Evolutionary conservation across 1,139 yeast species (phyloP), one percentile per base, ranked within the genome.

Genomic region (Taphrina flavorubra): DNA sequence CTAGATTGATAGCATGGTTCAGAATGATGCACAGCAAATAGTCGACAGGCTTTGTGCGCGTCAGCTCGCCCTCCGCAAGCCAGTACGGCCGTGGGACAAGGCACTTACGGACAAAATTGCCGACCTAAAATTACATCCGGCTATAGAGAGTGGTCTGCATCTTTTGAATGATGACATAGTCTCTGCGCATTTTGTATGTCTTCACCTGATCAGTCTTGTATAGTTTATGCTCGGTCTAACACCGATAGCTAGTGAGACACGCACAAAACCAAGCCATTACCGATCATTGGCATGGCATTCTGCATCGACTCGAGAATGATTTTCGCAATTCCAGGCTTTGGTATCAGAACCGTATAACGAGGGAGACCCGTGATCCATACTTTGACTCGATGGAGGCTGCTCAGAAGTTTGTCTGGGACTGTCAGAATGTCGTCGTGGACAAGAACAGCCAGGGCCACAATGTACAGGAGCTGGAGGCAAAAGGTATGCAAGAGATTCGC

Each of bases 241-340:
- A 6, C 5, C n/a, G 3, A 8, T 25, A 58, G 62, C 40, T 58
- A 6, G 62, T 58, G 42, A 42, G 62, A 14, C 62, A 58, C n/a
- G 42, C 49, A 16, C 65, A 60, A 37, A 51, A 51, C 11, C 57
- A 49, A 49, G 57, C 20, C 57, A 49, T 51, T 8, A 40, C 57
- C 37, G 65, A 60, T 40, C 47, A 51, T 37, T 60, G 65, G 65
- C 65, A 60, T 16, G 65, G 65, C 18, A 60, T 60, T 20, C 57
- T 60, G 49, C 65, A 60, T 18, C 44, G 65, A 13, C 51, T 60
- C 37, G 65, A 60, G 39, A 51, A 51, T 25, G 65, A 60, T 37
- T 60, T 49, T 37, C 57, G 57, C 13, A 60, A 60, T 49, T 49
- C 65, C 14, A 39, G 65, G 14, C 49, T 49, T 6, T 60, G 65